phyloP scores from a whole-genome alignment of 73 alveolate species.

The Blepharisma japonicum region DNA sequence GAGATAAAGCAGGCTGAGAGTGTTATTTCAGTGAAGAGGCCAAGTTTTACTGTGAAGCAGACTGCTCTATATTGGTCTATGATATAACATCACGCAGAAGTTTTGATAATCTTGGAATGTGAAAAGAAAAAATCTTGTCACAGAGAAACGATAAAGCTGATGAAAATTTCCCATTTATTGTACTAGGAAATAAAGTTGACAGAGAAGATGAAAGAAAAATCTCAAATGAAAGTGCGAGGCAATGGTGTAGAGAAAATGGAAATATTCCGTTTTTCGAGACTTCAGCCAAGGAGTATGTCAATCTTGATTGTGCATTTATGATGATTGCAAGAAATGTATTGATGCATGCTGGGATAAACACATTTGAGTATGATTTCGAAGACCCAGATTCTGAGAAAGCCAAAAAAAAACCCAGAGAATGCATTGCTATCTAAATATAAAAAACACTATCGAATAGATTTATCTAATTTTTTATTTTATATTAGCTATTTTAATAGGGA shows the following conservation, averaged over 20 bases:
- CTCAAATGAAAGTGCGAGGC: constrained; percentile 57
- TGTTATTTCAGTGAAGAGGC: constrained; percentile 85
- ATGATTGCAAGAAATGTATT: too few relatives aligned
- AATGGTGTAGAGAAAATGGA: constrained; percentile 88
- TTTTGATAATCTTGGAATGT: constrained; percentile 81
- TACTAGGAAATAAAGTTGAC: constrained; percentile 94
- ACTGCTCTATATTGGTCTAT: constrained; percentile 89
- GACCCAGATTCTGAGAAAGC: too few relatives aligned
- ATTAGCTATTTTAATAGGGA: too few relatives aligned
- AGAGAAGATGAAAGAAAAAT: constrained; percentile 55
- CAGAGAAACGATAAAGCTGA: constrained; percentile 83
- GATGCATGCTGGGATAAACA: too few relatives aligned
- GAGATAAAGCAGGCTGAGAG: constrained; percentile 63
- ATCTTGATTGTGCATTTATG: constrained; percentile 75
- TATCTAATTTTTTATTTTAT: too few relatives aligned
- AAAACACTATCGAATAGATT: too few relatives aligned
- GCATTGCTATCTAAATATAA: too few relatives aligned
- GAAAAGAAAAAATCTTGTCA: constrained; percentile 88
- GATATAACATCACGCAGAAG: constrained; percentile 78
- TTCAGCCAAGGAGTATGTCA: constrained; percentile 76
- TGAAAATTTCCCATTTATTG: constrained; percentile 93
- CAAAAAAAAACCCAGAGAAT: too few relatives aligned
- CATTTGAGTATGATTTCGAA: too few relatives aligned
- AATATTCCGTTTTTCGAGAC: constrained; percentile 75
- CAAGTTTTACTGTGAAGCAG: constrained; percentile 97